These are phyloP conservation scores for Apophysomyces ossiformis DNA, from an alignment of 371 early-diverging fungal genomes.

Conservation along the genomic window DNA sequence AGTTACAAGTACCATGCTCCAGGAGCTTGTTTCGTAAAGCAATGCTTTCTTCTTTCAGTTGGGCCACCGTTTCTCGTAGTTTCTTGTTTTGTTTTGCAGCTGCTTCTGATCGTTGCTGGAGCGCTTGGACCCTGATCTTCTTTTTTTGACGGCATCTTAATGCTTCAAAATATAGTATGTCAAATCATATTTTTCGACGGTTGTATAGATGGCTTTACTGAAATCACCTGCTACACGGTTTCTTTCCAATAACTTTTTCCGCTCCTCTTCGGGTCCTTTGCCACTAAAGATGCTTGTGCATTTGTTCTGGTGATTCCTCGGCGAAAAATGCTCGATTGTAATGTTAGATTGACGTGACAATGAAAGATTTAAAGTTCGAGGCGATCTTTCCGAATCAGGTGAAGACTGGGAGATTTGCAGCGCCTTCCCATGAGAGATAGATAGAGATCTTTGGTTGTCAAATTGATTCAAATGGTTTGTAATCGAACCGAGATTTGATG, in stretches of 20 bases:
- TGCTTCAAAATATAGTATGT: constrained; percentile 29
- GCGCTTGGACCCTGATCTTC: constrained; percentile 59
- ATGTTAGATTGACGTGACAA: background rate
- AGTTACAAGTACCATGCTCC: constrained; percentile 44
- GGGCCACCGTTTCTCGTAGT: constrained; percentile 40
- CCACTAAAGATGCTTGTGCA: background rate
- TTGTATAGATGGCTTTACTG: too few relatives aligned
- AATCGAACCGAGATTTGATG: constrained; percentile 13
- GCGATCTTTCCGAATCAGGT: too few relatives aligned
- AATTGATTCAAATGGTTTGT: constrained; percentile 12
- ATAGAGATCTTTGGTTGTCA: constrained; percentile 3
- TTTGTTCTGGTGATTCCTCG: background rate
- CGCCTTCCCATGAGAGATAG: background rate
- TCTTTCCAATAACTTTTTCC: constrained; percentile 51
- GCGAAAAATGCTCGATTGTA: background rate
- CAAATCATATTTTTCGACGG: background rate
- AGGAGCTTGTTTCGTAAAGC: constrained; percentile 55
- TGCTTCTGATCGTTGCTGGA: constrained; percentile 49
- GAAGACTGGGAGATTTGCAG: background rate
- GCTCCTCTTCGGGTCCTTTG: constrained; percentile 24
- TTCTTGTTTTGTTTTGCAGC: constrained; percentile 47
- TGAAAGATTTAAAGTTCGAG: too few relatives aligned
- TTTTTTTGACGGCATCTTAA: constrained; percentile 70
- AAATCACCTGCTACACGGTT: constrained; percentile 52
- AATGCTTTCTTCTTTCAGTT: constrained; percentile 59